These are phyloP conservation scores for Pseudozyma hubeiensis DNA, from an alignment of 1,284 basidiomycete species.

Conservation along the genomic window DNA sequence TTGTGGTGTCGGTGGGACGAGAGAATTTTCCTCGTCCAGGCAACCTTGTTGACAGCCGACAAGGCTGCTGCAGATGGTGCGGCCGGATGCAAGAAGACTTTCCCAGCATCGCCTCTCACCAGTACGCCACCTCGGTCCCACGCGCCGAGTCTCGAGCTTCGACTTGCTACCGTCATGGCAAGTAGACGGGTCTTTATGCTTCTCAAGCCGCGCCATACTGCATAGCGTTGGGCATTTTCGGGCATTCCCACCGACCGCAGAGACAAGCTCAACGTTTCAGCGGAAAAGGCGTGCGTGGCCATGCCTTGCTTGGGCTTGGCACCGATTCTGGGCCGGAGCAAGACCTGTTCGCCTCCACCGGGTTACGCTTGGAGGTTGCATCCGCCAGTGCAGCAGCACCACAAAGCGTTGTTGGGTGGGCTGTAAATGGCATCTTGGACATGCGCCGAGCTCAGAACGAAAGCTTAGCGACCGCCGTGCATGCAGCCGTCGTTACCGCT, in stretches of 20 bases:
- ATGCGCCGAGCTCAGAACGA: not conserved
- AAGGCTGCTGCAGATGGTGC: not conserved
- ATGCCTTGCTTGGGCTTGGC: slow-evolving; percentile 15
- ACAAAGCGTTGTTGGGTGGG: slow-evolving; percentile 32
- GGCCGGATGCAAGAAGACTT: not conserved
- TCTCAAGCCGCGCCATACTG: not conserved
- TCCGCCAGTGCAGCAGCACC: not conserved
- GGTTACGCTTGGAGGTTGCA: not conserved
- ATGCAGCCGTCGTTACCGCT: not conserved
- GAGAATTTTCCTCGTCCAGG: not conserved
- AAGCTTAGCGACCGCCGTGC: not conserved
- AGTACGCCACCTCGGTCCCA: slow-evolving; percentile 3
- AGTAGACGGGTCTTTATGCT: slow-evolving; percentile 1
- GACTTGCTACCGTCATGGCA: not conserved
- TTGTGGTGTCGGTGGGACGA: slow-evolving; percentile 2
- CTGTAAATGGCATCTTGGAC: not conserved
- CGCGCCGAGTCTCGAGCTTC: slow-evolving; percentile 20
- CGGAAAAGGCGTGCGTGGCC: slow-evolving; percentile 2
- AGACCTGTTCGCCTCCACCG: slow-evolving; percentile 4
- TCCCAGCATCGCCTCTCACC: slow-evolving; percentile 3
- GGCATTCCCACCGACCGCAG: not conserved
- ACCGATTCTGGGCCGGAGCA: slow-evolving; percentile 37
- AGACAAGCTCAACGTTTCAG: slow-evolving; percentile 28
- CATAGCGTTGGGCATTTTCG: not conserved
- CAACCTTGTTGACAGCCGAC: slow-evolving; percentile 4